phyloP scores from a whole-genome alignment of 2,329 filamentous ascomycete genomes.

The Fusarium oligoseptatum region DNA sequence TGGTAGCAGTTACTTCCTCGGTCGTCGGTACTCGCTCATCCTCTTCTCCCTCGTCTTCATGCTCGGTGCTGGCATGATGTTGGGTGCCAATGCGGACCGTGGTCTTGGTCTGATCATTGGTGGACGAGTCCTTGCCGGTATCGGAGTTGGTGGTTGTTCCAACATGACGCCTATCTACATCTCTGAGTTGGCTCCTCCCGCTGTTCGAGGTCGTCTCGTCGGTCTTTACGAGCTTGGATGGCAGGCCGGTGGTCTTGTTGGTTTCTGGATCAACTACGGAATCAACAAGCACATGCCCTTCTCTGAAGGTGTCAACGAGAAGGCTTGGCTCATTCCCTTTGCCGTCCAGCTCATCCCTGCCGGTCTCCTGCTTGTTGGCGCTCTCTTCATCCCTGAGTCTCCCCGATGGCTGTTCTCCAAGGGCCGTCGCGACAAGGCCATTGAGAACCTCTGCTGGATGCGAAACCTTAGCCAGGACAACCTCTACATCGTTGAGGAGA shows the following conservation, averaged over 20 bases:
- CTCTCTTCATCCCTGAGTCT: slow-evolving; percentile 73
- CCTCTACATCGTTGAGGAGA: slow-evolving; percentile 79
- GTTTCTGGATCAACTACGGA: slow-evolving; percentile 77
- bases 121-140: slow-evolving; percentile 72
- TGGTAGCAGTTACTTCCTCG: slow-evolving; percentile 74
- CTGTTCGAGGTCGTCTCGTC: slow-evolving; percentile 73
- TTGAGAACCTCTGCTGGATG: slow-evolving; percentile 73
- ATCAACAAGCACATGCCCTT: slow-evolving; percentile 64
- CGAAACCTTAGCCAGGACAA: slow-evolving; percentile 68
- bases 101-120: slow-evolving; percentile 75
- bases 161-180: slow-evolving; percentile 75
- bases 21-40: slow-evolving; percentile 74
- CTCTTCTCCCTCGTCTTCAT: slow-evolving; percentile 74
- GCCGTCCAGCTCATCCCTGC: slow-evolving; percentile 76
- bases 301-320: slow-evolving; percentile 50
- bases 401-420: slow-evolving; percentile 78
- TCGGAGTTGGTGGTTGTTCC: slow-evolving; percentile 73
- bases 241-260: slow-evolving; percentile 73
- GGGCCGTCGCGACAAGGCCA: slow-evolving; percentile 69
- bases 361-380: slow-evolving; percentile 70
- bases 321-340: slow-evolving; percentile 76
- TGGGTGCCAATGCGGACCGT: slow-evolving; percentile 71
- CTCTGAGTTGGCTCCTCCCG: slow-evolving; percentile 71
- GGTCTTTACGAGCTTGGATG: slow-evolving; percentile 77
- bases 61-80: slow-evolving; percentile 79